A percentile compares a stretch with the other conserved stretches of the same genome.
Evolutionary conservation across 148 eudicot species (phyloP).

Genomic region (Oxyria digyna): DNA sequence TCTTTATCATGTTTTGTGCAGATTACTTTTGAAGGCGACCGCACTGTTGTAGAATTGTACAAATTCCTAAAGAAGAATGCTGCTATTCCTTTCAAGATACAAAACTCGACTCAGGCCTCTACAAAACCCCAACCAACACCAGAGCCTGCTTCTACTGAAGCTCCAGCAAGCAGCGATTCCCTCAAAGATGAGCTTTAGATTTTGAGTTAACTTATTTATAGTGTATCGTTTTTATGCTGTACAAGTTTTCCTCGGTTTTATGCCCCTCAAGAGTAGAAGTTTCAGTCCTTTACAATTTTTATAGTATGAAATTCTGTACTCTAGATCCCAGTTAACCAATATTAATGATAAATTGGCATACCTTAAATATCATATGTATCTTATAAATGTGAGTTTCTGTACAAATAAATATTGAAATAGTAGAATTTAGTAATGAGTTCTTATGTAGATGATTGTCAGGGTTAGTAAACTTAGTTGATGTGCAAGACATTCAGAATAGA

Average conservation of each 20-base stretch:
- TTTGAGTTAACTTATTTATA: constrained; percentile 4
- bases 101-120: constrained; percentile 26
- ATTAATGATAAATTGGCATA: too few relatives aligned
- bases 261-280: too few relatives aligned
- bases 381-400: too few relatives aligned
- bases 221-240: not conserved
- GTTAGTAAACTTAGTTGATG: not conserved
- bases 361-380: too few relatives aligned
- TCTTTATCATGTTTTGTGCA: constrained; percentile 16
- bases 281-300: too few relatives aligned
- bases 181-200: constrained; percentile 8
- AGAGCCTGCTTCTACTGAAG: constrained; percentile 8
- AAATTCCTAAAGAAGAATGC: constrained; percentile 78
- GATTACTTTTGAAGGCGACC: constrained; percentile 48
- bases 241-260: not conserved
- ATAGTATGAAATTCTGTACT: too few relatives aligned
- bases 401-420: too few relatives aligned
- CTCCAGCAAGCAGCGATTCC: constrained; percentile 12
- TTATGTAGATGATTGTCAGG: too few relatives aligned
- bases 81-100: constrained; percentile 49
- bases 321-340: too few relatives aligned
- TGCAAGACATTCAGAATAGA: constrained; percentile 18
- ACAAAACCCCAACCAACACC: constrained; percentile 4
- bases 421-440: too few relatives aligned
- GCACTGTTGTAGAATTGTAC: constrained; percentile 54